Conservation (phyloP, 495 filamentous ascomycete genomes). For the Penicillium pulvis region DNA sequence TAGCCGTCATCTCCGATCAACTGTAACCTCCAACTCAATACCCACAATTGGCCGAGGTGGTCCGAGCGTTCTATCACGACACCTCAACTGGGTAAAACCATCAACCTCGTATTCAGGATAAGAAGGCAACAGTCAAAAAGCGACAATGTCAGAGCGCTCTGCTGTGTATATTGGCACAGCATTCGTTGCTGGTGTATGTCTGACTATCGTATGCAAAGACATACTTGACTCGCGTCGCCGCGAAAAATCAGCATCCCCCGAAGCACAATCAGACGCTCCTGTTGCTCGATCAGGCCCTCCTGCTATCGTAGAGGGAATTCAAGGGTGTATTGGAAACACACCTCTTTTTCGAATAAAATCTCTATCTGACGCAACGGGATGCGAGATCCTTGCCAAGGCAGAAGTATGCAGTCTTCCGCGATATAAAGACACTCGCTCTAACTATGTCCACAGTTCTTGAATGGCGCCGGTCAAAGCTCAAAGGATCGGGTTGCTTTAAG, state of each 20-base stretch:
- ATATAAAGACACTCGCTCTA: neutral
- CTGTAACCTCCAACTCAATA: neutral
- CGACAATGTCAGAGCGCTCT: slow-evolving; percentile 33
- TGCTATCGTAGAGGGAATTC: slow-evolving; percentile 68
- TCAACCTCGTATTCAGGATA: neutral
- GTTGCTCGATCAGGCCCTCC: slow-evolving; percentile 41
- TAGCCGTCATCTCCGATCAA: neutral
- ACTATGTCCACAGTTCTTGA: slow-evolving; percentile 62
- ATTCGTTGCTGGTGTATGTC: slow-evolving; percentile 70
- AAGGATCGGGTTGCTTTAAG: slow-evolving; percentile 93
- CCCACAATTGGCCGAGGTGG: slow-evolving; percentile 6
- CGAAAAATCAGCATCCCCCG: slow-evolving; percentile 10
- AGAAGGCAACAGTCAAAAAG: neutral
- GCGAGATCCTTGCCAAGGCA: slow-evolving; percentile 90
- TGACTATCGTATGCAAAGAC: slow-evolving; percentile 75
- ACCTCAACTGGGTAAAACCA: slow-evolving; percentile 8
- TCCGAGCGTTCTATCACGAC: slow-evolving; percentile 14
- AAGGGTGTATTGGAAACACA: slow-evolving; percentile 93
- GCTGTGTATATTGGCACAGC: slow-evolving; percentile 61
- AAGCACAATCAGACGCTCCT: slow-evolving; percentile 17
- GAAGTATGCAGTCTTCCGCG: slow-evolving; percentile 55
- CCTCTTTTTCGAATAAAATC: slow-evolving; percentile 86
- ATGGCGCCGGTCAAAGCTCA: slow-evolving; percentile 91
- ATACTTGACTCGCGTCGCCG: slow-evolving; percentile 60
- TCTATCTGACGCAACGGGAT: slow-evolving; percentile 88